Base-by-base conservation (phyloP, 108 stramenopile genomes). In the Skeletonema potamos region DNA sequence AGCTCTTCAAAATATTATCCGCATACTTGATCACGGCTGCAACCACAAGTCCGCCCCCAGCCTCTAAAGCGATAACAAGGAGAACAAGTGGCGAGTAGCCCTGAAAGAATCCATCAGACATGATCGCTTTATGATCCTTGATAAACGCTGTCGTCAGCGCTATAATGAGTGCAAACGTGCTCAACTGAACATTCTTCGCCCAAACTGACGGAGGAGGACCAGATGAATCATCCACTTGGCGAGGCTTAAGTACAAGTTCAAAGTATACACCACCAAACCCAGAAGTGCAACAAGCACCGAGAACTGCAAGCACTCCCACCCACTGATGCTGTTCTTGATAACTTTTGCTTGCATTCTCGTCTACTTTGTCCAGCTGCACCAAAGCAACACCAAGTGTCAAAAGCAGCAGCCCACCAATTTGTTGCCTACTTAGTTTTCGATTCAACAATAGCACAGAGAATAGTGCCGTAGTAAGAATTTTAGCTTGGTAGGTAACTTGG, bases 101-200 rank as follows among this genome's bases (percentile, higher is more conserved):
- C 48, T 84, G 89, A 54, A 97, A 89, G 68, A 98, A 95, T 5
- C 98, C 98, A 26, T 88, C 73, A 62, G 66, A 32, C 7, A 65
- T 54, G 36, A 98, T 82, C 2, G 67, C 79, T 11, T 37, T 65
- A 13, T 78, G 64, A 68, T 98, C 96, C 43, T 96, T 94, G 58
- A 81, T 36, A 75, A 85, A 84, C 0, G 94, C 87, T 20, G 93
- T 89, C 4, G 86, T 30, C 1, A 94, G 64, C 4, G 96, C 93
- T 34, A 96, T 77, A 0, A 83, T 28, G 22, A 97, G 77, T 15
- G 92, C 93, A 27, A 96, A 89, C 33, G 95, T 68, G 64, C 98
- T 97, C 97, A 99, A 95, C 79, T 99, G 98, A 27, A 98, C 86
- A 73, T 99, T 98, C 62, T 97, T 90, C 20, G 96, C 80, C 98